A percentile compares a stretch with the other conserved stretches of the same genome.
phyloP scores from a whole-genome alignment of 768 basidiomycete genomes.

The Hericium erinaceus region DNA sequence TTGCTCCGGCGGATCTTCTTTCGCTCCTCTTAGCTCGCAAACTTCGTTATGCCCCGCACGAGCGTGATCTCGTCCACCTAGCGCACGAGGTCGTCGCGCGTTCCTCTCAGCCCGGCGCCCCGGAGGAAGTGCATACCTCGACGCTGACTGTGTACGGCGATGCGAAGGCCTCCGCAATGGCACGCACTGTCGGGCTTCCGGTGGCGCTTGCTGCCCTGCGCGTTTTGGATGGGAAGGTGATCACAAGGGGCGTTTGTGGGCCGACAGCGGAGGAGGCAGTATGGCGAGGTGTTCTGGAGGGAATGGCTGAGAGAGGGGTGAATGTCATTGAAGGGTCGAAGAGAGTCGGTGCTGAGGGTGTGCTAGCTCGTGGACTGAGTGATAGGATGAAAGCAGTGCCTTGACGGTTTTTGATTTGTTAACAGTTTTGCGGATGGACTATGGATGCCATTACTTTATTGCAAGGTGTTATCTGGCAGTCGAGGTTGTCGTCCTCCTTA shows the following conservation, averaged over 20 bases:
- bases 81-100: conserved; percentile 69
- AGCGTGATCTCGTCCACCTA: conserved; percentile 83
- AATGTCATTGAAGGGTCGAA: conserved; percentile 27
- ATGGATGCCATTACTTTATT: too few species aligned
- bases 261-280: conserved; percentile 53
- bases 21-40: conserved; percentile 62
- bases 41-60: conserved; percentile 56
- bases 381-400: too few species aligned
- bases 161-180: conserved; percentile 66
- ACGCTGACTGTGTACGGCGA: conserved; percentile 57
- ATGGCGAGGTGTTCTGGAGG: conserved; percentile 51
- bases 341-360: conserved; percentile 36
- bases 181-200: conserved; percentile 82
- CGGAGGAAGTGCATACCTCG: conserved; percentile 54
- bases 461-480: too few species aligned
- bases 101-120: conserved; percentile 8
- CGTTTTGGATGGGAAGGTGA: conserved; percentile 49
- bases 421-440: too few species aligned
- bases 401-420: too few species aligned
- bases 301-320: conserved; percentile 42
- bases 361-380: conserved; percentile 6
- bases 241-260: conserved; percentile 54
- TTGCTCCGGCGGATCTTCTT: conserved; percentile 64
- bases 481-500: too few species aligned
- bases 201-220: conserved; percentile 73